Conservation (phyloP, 2,329 filamentous ascomycete genomes). For the Claviceps sp. region DNA sequence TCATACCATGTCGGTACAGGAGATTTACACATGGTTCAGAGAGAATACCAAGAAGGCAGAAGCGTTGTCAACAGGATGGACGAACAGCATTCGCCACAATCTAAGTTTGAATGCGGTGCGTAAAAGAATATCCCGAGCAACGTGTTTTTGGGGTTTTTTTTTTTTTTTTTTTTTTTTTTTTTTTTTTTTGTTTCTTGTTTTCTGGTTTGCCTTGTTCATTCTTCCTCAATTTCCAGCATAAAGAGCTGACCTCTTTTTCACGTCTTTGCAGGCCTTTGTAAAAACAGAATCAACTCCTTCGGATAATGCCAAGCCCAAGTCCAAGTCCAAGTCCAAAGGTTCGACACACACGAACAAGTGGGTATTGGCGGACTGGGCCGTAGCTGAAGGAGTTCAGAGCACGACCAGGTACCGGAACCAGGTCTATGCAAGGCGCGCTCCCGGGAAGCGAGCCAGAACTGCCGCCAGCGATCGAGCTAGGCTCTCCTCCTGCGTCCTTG, state of each 20-base stretch:
- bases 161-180: too few species aligned
- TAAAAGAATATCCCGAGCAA: neutral
- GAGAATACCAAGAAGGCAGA: conserved; percentile 68
- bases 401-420: conserved; percentile 66
- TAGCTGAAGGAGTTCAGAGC: conserved; percentile 62
- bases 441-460: conserved; percentile 4
- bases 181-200: neutral
- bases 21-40: conserved; percentile 85
- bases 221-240: neutral
- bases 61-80: conserved; percentile 72
- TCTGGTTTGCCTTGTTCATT: neutral
- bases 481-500: conserved; percentile 9
- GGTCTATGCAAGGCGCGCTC: conserved; percentile 17
- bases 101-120: conserved; percentile 86
- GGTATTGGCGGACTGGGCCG: conserved; percentile 59
- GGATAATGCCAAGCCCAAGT: conserved; percentile 13
- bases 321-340: conserved; percentile 13
- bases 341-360: conserved; percentile 61
- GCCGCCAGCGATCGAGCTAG: neutral
- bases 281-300: conserved; percentile 21
- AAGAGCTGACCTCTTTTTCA: conserved; percentile 1
- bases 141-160: neutral
- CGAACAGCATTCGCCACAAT: conserved; percentile 92
- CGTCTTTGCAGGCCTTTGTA: conserved; percentile 24
- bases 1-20: conserved; percentile 64